Percentiles rank a stretch among this genome's conserved stretches.
These are phyloP conservation scores for Tylopilus sp. DNA, from an alignment of 768 basidiomycete species.

Conservation along the genomic window DNA sequence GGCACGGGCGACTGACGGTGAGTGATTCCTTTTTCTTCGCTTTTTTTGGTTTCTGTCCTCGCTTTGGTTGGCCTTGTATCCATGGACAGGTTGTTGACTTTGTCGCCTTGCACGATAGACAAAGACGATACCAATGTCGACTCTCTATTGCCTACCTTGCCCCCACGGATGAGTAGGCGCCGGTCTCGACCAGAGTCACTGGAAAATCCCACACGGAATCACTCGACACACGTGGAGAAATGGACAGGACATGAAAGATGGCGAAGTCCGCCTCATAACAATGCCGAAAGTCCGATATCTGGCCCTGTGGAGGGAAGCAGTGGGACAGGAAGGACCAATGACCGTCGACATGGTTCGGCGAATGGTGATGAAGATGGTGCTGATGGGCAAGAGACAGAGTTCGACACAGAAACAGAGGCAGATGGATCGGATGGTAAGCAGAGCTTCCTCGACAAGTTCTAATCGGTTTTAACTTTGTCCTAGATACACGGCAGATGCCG, in stretches of 20 bases:
- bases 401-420: slow-evolving; percentile 29
- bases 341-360: background rate
- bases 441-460: background rate
- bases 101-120: slow-evolving; percentile 1
- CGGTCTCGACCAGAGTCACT: slow-evolving; percentile 29
- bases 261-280: slow-evolving; percentile 18
- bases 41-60: background rate
- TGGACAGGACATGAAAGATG: slow-evolving; percentile 20
- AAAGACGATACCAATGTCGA: slow-evolving; percentile 15
- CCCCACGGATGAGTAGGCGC: slow-evolving; percentile 61
- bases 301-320: slow-evolving; percentile 2
- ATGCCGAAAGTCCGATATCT: slow-evolving; percentile 20
- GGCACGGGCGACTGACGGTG: slow-evolving; percentile 19
- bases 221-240: background rate
- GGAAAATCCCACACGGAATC: background rate
- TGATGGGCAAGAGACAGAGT: slow-evolving; percentile 30
- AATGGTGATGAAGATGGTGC: slow-evolving; percentile 12
- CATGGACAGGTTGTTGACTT: background rate
- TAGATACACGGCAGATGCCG: slow-evolving; percentile 44
- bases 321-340: background rate
- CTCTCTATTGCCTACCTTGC: slow-evolving; percentile 33
- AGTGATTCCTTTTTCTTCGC: slow-evolving; percentile 4
- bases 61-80: background rate
- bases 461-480: background rate
- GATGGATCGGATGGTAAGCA: slow-evolving; percentile 26